Evolutionary conservation across 306 rosid species (phyloP).

Genomic region (Clitoria ternatea): DNA sequence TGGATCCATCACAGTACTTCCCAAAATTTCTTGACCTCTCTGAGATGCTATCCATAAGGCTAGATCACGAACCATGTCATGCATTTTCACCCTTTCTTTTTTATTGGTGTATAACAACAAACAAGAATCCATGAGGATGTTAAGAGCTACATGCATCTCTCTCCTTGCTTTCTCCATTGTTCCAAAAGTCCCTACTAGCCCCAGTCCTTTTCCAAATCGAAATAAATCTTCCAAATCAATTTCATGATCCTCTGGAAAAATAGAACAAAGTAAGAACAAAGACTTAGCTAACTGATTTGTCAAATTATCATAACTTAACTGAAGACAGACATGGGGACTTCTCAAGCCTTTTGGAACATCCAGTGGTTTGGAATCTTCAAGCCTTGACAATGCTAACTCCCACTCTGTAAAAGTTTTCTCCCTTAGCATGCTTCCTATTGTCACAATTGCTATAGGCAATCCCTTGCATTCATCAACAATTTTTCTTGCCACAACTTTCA

Average conservation of each 20-base stretch:
- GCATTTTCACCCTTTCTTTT: constrained; percentile 13
- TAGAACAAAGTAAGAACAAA: constrained; percentile 9
- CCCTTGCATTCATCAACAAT: constrained; percentile 6
- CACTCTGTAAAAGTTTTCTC: neutral
- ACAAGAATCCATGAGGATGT: neutral
- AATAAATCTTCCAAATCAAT: constrained; percentile 1
- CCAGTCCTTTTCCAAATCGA: neutral
- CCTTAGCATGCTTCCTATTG: neutral
- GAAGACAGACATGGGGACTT: neutral
- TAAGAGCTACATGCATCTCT: neutral
- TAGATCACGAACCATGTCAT: constrained; percentile 9
- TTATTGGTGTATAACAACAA: neutral
- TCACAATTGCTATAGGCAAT: constrained; percentile 9
- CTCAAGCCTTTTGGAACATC: neutral
- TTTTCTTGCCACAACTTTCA: neutral
- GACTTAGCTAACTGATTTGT: neutral
- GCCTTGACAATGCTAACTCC: neutral
- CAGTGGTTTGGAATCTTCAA: neutral
- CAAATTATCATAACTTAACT: neutral
- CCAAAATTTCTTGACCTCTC: neutral
- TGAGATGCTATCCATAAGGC: constrained; percentile 6
- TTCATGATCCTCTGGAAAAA: constrained; percentile 24
- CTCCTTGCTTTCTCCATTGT: neutral
- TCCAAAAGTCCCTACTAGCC: neutral
- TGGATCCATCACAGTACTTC: neutral